These are phyloP conservation scores for Zasmidium citrigriseum DNA, from an alignment of 2,329 filamentous ascomycete species.

Conservation along the genomic window DNA sequence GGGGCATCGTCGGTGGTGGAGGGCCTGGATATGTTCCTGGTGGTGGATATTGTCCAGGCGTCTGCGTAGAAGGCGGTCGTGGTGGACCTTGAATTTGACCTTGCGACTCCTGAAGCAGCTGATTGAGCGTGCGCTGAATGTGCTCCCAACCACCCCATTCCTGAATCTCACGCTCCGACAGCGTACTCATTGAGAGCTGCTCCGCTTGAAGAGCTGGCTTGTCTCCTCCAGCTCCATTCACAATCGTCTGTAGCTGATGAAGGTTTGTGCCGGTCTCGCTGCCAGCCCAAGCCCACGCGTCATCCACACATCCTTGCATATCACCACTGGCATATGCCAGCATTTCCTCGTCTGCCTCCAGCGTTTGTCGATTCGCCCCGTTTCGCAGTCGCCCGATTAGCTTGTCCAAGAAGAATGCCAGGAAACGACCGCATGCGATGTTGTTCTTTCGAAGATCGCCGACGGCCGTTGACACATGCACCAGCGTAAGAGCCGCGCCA, in stretches of 20 bases:
- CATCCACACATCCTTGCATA: conserved; percentile 75
- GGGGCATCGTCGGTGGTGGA: conserved; percentile 4
- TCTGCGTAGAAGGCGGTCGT: conserved; percentile 9
- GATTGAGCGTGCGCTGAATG: conserved; percentile 64
- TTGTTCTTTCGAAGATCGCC: conserved; percentile 72
- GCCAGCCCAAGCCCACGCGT: conserved; percentile 77
- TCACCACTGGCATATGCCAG: conserved; percentile 84
- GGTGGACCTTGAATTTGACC: conserved; percentile 17
- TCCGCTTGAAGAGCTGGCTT: conserved; percentile 20
- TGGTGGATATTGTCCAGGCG: conserved; percentile 17
- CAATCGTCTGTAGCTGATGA: conserved; percentile 16
- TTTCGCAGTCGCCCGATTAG: conserved; percentile 60
- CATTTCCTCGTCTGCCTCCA: conserved; percentile 79
- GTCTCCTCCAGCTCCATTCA: conserved; percentile 20
- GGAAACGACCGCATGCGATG: conserved; percentile 74
- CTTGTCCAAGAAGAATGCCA: conserved; percentile 75
- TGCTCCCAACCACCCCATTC: conserved; percentile 83
- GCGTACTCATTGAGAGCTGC: conserved; percentile 24
- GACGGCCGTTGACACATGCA: conserved; percentile 70
- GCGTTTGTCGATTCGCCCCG: conserved; percentile 38
- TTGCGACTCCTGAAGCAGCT: conserved; percentile 54
- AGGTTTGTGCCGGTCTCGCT: conserved; percentile 43
- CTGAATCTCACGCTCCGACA: conserved; percentile 37
- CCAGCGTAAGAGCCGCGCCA: conserved; percentile 69
- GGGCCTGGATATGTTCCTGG: conserved; percentile 1